Conservation (phyloP, 352 stramenopile species). For the Blastocystis sp. region DNA sequence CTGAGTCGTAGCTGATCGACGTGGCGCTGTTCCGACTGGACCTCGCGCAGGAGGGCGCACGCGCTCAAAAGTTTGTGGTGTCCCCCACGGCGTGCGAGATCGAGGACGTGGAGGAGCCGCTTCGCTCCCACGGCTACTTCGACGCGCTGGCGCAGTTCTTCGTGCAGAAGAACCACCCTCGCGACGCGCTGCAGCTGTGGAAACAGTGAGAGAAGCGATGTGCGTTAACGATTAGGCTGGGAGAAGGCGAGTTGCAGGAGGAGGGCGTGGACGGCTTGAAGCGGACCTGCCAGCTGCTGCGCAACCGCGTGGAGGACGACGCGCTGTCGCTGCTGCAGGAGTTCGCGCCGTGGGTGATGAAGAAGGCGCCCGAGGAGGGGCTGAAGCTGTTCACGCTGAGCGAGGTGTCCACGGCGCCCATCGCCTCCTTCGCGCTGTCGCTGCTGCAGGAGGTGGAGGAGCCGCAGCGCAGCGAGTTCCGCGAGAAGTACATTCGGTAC, state of each 20-base stretch:
- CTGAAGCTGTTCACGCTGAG: conserved; percentile 3
- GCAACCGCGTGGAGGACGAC: background rate
- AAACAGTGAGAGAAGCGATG: background rate
- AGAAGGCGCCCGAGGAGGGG: conserved; percentile 4
- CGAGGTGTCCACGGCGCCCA: background rate
- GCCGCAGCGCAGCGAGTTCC: background rate
- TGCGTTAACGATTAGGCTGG: background rate
- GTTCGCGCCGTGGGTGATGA: conserved; percentile 39
- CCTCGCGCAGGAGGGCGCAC: background rate
- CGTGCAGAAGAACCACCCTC: conserved; percentile 8
- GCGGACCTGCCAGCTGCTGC: background rate
- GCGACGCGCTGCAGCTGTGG: conserved; percentile 21
- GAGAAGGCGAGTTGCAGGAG: conserved; percentile 18
- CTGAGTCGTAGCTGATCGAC: background rate
- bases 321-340: conserved; percentile 13
- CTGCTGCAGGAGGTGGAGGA: background rate
- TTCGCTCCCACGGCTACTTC: conserved; percentile 2
- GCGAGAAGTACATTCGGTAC: conserved; percentile 4
- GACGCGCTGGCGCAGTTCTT: conserved; percentile 31
- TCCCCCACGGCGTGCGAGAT: background rate
- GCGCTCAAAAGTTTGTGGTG: background rate
- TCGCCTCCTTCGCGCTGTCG: background rate
- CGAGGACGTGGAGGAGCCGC: conserved; percentile 23
- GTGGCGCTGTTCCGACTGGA: conserved; percentile 55
- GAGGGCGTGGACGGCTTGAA: conserved; percentile 44